Percentiles rank a stretch among this genome's conserved stretches.
Evolutionary conservation across 1,284 basidiomycete genomes (phyloP).

Genomic region (Neolentinus lepideus): DNA sequence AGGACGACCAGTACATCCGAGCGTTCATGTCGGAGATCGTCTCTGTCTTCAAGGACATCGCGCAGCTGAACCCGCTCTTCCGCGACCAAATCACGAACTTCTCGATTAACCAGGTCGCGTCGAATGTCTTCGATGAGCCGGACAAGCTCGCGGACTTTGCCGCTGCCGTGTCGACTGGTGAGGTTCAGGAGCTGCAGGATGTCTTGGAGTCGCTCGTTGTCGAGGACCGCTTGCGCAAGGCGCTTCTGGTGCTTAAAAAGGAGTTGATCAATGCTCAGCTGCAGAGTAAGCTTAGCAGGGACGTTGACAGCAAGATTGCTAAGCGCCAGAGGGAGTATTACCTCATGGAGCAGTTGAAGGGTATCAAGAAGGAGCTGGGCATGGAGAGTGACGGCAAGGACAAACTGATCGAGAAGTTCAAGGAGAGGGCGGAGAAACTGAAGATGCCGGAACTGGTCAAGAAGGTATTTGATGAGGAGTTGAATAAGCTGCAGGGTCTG

Average conservation of each 20-base stretch:
- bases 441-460: conserved; percentile 92
- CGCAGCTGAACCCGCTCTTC: conserved; percentile 95
- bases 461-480: conserved; percentile 96
- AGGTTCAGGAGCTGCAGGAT: conserved; percentile 88
- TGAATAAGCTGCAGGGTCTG: conserved; percentile 86
- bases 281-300: conserved; percentile 90
- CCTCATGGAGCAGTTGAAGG: conserved; percentile 97
- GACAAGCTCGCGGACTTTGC: conserved; percentile 98
- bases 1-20: conserved; percentile 90
- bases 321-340: conserved; percentile 98
- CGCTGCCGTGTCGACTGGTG: conserved; percentile 90
- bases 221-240: conserved; percentile 88
- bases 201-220: conserved; percentile 86
- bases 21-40: conserved; percentile 97
- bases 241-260: conserved; percentile 92
- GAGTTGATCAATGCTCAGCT: conserved; percentile 97
- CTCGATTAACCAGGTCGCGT: conserved; percentile 89
- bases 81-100: conserved; percentile 98
- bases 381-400: conserved; percentile 98
- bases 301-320: conserved; percentile 95
- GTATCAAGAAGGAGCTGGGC: conserved; percentile 98
- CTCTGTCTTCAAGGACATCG: conserved; percentile 98
- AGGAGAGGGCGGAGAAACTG: conserved; percentile 78
- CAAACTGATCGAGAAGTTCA: conserved; percentile 95
- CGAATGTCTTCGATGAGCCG: conserved; percentile 98